Base-by-base conservation (phyloP, 768 basidiomycete species). In the Mycena chlorophos region DNA sequence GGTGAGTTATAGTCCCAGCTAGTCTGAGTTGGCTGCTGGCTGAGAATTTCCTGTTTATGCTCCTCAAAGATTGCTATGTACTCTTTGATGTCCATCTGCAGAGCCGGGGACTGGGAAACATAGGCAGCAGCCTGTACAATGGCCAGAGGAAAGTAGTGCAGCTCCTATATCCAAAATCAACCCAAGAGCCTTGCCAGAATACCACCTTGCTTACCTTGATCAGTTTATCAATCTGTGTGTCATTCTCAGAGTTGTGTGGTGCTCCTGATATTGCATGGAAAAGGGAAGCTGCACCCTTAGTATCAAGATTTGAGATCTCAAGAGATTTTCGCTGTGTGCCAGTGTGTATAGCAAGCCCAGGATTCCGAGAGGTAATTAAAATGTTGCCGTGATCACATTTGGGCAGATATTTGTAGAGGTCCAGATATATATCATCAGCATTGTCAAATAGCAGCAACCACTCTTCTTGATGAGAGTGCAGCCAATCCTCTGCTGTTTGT, bases 281-380 rank as follows among this genome's bases (percentile, higher is more conserved):
- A 23, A 56, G 31, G 16, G 6, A 2, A 19, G 39, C 40, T 3
- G 54, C 54, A 39, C 49, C 54, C 12, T 43, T 5, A 28, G 43
- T 29, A 5, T 47, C 27, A 26, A 53, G 39, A 26, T 55, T 40
- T 16, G 42, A 42, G 17, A 50, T 39, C 28, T 22, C 23, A 23
- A 34, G 50, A 23, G 40, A 6, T 8, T 42, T 42, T 19, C 22
- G 40, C 22, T 51, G 34, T 12, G 10, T 26, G 14, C 40, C 52
- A 46, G 50, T 51, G 38, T 55, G 37, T 14, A 52, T 30, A 19
- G 31, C 17, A 27, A 55, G 27, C 19, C 28, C 54, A 20, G 38
- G 50, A 23, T 55, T 55, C 5, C 58, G 49, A 22, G 54, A 55
- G 19, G 60, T 61, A 5, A 61, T 61, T n/a, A 61, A 4, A 34